phyloP scores from a whole-genome alignment of 2,329 filamentous ascomycete genomes.

The Ophiostoma quercus region DNA sequence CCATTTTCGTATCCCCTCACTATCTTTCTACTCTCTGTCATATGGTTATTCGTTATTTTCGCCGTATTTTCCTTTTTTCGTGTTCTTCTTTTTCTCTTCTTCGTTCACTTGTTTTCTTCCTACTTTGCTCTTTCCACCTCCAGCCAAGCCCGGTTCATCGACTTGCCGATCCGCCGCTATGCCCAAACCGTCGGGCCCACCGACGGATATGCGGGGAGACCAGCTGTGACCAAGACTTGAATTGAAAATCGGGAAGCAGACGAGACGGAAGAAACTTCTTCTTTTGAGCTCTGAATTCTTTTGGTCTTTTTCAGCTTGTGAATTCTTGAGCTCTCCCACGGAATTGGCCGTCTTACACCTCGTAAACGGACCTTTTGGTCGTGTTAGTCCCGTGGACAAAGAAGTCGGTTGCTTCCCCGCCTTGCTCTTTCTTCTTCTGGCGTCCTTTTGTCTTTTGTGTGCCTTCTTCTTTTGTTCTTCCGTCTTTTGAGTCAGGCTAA shows the following conservation, averaged over 20 bases:
- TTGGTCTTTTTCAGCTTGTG: no score
- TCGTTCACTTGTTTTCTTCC: neutral
- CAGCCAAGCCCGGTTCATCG: neutral
- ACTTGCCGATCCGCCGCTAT: neutral
- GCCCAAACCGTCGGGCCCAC: constrained; percentile 8
- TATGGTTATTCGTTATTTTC: neutral
- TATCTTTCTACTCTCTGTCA: neutral
- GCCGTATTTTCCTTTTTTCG: no score
- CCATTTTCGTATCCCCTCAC: neutral
- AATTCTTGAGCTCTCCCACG: no score
- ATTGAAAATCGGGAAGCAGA: neutral
- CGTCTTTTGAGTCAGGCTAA: no score
- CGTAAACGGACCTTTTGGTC: neutral
- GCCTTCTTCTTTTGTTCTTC: neutral
- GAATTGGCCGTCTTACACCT: neutral
- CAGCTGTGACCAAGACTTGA: neutral
- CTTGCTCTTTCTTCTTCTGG: constrained; percentile 1
- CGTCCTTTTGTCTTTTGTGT: neutral
- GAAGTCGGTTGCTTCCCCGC: neutral
- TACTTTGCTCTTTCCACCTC: neutral
- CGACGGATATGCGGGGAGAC: neutral
- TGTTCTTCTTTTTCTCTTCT: neutral
- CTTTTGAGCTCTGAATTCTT: no score
- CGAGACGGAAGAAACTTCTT: neutral
- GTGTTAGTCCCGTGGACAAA: neutral